Evolutionary conservation across 306 rosid genomes (phyloP).

Genomic region (Betula pendula): DNA sequence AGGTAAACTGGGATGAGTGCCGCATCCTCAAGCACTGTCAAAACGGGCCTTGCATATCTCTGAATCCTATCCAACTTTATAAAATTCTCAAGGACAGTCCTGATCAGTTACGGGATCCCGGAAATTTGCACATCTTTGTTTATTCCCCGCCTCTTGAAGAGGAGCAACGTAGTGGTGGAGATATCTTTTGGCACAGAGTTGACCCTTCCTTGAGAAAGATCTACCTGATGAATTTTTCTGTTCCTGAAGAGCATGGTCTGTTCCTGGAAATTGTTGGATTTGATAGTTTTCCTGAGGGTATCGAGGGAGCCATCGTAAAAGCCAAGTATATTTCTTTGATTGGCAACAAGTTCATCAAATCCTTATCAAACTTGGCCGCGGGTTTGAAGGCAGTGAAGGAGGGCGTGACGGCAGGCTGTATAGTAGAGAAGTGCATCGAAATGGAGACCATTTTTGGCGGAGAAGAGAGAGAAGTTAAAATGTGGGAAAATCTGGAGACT

Average conservation of each 20-base stretch:
- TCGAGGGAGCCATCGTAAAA: slow-evolving; percentile 22
- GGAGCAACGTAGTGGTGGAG: slow-evolving; percentile 21
- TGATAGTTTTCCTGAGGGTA: background rate
- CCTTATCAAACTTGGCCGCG: slow-evolving; percentile 19
- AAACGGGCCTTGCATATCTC: slow-evolving; percentile 9
- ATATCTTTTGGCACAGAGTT: background rate
- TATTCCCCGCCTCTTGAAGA: slow-evolving; percentile 1
- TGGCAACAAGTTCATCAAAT: slow-evolving; percentile 9
- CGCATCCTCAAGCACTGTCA: slow-evolving; percentile 1
- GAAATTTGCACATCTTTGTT: slow-evolving; percentile 21
- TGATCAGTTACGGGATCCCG: slow-evolving; percentile 5
- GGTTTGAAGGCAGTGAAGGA: slow-evolving; percentile 9
- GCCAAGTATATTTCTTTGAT: slow-evolving; percentile 24
- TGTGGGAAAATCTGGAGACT: slow-evolving; percentile 11
- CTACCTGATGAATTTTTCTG: background rate
- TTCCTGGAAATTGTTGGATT: slow-evolving; percentile 25
- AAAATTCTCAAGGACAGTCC: slow-evolving; percentile 20
- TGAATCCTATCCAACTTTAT: slow-evolving; percentile 11
- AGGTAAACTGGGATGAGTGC: slow-evolving; percentile 30
- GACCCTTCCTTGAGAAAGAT: background rate
- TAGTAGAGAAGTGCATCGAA: slow-evolving; percentile 27
- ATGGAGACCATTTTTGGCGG: slow-evolving; percentile 14
- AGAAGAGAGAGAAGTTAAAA: background rate
- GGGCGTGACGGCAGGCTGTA: slow-evolving; percentile 23
- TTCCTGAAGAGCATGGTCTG: background rate